Evolutionary conservation across 257 asterid genomes (phyloP), one percentile per base, ranked within the genome.

Genomic region (Knoxia roxburghii): DNA sequence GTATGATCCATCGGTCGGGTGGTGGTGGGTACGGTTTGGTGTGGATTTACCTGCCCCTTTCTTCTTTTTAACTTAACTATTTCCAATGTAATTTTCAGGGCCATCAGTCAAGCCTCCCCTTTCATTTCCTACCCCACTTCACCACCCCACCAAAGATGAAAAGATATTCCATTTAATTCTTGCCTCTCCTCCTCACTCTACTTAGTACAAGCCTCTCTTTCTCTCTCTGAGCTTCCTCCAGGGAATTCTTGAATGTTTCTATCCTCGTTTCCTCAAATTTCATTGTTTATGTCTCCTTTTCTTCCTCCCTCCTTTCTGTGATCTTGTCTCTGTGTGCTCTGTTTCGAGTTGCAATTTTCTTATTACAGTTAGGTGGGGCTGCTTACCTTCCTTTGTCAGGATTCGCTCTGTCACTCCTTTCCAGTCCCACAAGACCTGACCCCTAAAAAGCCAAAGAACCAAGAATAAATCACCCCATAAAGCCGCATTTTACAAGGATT

Each of bases 351-450:
- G 55, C 66, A 48, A 43, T 75, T 72, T 79, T 82, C 77, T 69
- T 72, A 39, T 30, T 56, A 35, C 67, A 72, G 82, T 78, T 88
- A 76, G 90, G 89, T 87, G 78, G 80, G 87, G 68, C 90, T 83
- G 95, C 67, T 84, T 82, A 89, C 82, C 96, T 51, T 85, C 89
- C 55, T 71, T 78, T 87, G 80, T 82, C 85, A 72, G 80, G 63
- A 65, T 68, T 71, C 68, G 33, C 61, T 50, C 52, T 23, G n/a
- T 24, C 62, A 53, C 51, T 55, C 68, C 68, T 74, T 56, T 37
- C 41, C 71, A 60, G 43, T 53, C 76, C 35, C 70, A 54, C 74
- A 48, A 37, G 70, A 33, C 60, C 85, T 75, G 84, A 70, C 72
- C 58, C 53, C 33, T 23, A 54, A 7, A 54, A 7, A 66, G 24